A percentile compares a stretch with the other conserved stretches of the same genome.
Conservation (phyloP, 352 stramenopile species). For the Globisporangium iwayamae region DNA sequence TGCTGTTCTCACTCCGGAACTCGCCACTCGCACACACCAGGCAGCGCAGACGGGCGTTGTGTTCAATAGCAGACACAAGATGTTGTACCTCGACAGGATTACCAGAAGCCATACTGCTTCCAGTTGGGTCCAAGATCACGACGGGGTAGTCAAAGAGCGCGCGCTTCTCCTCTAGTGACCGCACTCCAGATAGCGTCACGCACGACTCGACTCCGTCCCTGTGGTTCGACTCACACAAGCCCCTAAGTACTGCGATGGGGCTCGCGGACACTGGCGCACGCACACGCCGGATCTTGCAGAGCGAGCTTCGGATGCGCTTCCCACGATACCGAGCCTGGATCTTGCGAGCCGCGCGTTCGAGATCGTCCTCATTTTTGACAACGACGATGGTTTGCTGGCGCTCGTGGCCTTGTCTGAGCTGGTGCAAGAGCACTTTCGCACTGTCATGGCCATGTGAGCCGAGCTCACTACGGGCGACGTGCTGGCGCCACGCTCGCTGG, state of each 20-base stretch:
- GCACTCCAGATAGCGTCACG: conserved; percentile 19
- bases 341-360: conserved; percentile 34
- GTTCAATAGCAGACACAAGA: conserved; percentile 44
- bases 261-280: conserved; percentile 20
- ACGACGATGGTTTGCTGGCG: conserved; percentile 11
- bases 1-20: conserved; percentile 20
- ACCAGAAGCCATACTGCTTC: background rate
- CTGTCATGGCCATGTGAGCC: conserved; percentile 8
- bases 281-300: conserved; percentile 31
- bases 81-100: conserved; percentile 22
- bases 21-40: conserved; percentile 34
- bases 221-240: conserved; percentile 22
- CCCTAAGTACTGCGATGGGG: conserved; percentile 29
- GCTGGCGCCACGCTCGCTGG: conserved; percentile 39
- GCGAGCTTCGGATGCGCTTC: conserved; percentile 36
- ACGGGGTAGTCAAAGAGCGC: conserved; percentile 48
- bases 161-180: conserved; percentile 34
- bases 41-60: conserved; percentile 36
- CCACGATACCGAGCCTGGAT: conserved; percentile 59
- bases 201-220: conserved; percentile 26
- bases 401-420: conserved; percentile 36
- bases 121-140: conserved; percentile 25
- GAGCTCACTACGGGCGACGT: conserved; percentile 9
- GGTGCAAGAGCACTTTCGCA: conserved; percentile 41
- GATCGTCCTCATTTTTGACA: conserved; percentile 4